A percentile compares a stretch with the other conserved stretches of the same genome.
Evolutionary conservation across 2,329 filamentous ascomycete species (phyloP).

Genomic region (Didymosphaeria variabile): DNA sequence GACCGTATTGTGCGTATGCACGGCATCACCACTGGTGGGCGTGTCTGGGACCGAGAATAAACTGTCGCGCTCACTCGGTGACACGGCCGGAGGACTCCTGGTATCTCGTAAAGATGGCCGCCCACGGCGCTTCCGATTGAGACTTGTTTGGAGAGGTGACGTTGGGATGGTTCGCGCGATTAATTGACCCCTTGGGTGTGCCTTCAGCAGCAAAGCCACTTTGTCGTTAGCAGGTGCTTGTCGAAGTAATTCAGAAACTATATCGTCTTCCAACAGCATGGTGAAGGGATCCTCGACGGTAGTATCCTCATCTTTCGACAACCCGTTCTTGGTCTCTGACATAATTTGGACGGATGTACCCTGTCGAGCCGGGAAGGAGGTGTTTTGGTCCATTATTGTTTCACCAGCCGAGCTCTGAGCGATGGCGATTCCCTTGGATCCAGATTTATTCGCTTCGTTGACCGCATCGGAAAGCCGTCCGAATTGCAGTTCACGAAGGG

Average conservation of each 20-base stretch:
- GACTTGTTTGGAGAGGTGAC: neutral
- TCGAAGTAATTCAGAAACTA: neutral
- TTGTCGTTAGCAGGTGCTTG: neutral
- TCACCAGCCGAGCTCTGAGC: slow-evolving; percentile 2
- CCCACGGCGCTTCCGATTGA: neutral
- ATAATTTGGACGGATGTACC: neutral
- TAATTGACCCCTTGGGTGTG: neutral
- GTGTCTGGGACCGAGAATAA: slow-evolving; percentile 8
- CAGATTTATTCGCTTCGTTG: neutral
- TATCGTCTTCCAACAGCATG: neutral
- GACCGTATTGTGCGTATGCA: neutral
- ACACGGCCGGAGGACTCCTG: neutral
- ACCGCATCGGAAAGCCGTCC: neutral
- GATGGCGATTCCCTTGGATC: neutral
- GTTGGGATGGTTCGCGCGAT: neutral
- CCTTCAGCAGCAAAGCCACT: neutral
- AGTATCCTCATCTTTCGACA: neutral
- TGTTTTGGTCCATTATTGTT: neutral
- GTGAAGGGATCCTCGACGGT: neutral
- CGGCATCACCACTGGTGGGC: neutral
- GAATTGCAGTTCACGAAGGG: slow-evolving; percentile 25
- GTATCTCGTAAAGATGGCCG: neutral
- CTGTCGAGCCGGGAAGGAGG: neutral
- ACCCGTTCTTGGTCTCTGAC: neutral
- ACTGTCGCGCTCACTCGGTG: slow-evolving; percentile 9